Conservation (phyloP, 345 rosid genomes). For the Dipteronia sinensis region DNA sequence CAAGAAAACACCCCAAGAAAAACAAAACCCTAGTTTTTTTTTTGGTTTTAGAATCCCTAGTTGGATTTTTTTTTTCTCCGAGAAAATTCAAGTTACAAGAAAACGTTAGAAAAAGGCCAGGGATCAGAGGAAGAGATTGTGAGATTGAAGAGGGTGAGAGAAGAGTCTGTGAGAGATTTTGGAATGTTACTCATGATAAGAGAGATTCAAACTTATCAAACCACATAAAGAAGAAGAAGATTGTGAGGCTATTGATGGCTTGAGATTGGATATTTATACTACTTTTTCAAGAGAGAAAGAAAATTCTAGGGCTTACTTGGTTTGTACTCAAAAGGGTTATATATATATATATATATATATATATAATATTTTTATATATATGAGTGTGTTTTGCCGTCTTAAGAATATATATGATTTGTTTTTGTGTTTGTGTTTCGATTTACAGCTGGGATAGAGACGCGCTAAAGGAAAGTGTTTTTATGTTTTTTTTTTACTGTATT, state of each 20-base stretch:
- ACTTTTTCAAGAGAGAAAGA: not conserved
- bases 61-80: not conserved
- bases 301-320: conserved; percentile 19
- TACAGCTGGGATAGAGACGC: not conserved
- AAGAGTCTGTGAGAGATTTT: conserved; percentile 69
- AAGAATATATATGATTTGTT: not conserved
- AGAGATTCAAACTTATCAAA: conserved; percentile 18
- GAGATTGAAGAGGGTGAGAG: conserved; percentile 66
- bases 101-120: conserved; percentile 71
- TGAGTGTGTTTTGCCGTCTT: conserved; percentile 3
- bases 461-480: not conserved
- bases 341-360: not conserved
- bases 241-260: conserved; percentile 5
- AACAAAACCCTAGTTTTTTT: not conserved
- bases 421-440: not conserved
- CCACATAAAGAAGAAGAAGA: conserved; percentile 17
- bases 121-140: conserved; percentile 83
- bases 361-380: too few species aligned
- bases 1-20: not conserved
- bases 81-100: conserved; percentile 27
- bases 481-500: not conserved
- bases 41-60: not conserved
- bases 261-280: conserved; percentile 22
- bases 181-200: conserved; percentile 91
- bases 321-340: conserved; percentile 16